Evolutionary conservation across 768 basidiomycete species (phyloP), one percentile per base, ranked within the genome.

Genomic region (Kwoniella europaea): DNA sequence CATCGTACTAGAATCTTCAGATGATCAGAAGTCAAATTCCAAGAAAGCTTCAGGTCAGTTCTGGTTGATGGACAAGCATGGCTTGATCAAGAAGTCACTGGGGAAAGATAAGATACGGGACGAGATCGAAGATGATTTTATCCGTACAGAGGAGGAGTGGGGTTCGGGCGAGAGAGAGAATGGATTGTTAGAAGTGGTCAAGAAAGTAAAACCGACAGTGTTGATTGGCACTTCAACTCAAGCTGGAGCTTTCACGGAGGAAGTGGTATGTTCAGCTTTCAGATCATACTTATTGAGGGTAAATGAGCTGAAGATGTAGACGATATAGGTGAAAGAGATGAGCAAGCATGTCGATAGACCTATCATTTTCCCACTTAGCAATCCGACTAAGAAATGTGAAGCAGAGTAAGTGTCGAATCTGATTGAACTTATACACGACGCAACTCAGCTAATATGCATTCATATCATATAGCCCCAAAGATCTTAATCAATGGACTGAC

Each of bases 181-280:
- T 12, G 69, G 64, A 27, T 85, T 95, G 63, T 81, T 91, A 65
- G 90, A 92, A 35, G 90, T 91, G 2, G 88, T 94, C 69, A 88
- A 88, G 83, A 86, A 86, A 71, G 87, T 91, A 12, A 88, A 88
- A 76, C 92, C 93, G 24, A 96, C 93, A 1, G 88, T 93, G 12
- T 82, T 96, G 57, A 91, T 96, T 72, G 93, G 93, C 41, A 91
- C 90, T 68, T 93, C 91, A 67, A 94, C 93, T 1, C 86, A 88
- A 60, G 86, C 88, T 20, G 90, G 91, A 4, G 91, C 90, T 41
- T 96, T 96, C 84, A 90, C 87, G 4, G 88, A 92, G 84, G 89
- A 91, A 67, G 85, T 92, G 52, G 85, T 92, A 43, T 85, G 86
- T 78, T 15, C 16, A 9, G 4, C 22, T n/a, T n/a, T n/a, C n/a